Evolutionary conservation across 306 rosid genomes (phyloP), one percentile per base, ranked within the genome.

Genomic region (Fragaria iinumae): DNA sequence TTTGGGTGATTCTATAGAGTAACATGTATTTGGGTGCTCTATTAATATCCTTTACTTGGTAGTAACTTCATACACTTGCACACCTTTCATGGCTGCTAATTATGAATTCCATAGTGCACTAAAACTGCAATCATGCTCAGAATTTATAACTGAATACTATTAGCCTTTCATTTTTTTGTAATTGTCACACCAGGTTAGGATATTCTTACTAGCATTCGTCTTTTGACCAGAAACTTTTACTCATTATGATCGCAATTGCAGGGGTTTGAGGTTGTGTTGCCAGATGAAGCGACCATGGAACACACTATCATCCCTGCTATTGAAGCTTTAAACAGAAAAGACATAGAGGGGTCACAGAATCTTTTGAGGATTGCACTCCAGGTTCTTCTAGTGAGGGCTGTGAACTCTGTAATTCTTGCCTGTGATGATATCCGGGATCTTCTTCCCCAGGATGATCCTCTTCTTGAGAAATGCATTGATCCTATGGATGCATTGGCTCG

Each of bases 221-320:
- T n/a, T 57, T 16, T 23, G 16, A 57, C 34, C 6, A 25, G 64
- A 57, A 57, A 10, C 16, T 23, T 23, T 38, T 36, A 38, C 39
- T 62, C 32, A 21, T 43, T 65, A 27, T 52, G 11, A 62, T n/a
- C 21, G 45, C 21, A 29, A 57, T 14, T 83, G 80, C 79, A 92
- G 97, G 97, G 97, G 0, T 92, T 90, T 86, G 93, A 90, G 91
- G 91, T 88, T 68, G 85, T 90, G 56, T 80, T 87, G 43, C 91
- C 89, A 29, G 96, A 90, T 80, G 88, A 85, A 77, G 91, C 91
- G 17, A 92, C 93, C 3, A 88, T 87, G 90, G 97, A 92, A 76
- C 91, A 92, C 67, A 79, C 90, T 6, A 85, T 89, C 59, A 80
- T 85, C 83, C 96, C 96, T 56, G 91, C 93, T 52, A 81, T 76